Evolutionary conservation across 129 eudicot species (phyloP).

Genomic region (Erigeron canadensis): DNA sequence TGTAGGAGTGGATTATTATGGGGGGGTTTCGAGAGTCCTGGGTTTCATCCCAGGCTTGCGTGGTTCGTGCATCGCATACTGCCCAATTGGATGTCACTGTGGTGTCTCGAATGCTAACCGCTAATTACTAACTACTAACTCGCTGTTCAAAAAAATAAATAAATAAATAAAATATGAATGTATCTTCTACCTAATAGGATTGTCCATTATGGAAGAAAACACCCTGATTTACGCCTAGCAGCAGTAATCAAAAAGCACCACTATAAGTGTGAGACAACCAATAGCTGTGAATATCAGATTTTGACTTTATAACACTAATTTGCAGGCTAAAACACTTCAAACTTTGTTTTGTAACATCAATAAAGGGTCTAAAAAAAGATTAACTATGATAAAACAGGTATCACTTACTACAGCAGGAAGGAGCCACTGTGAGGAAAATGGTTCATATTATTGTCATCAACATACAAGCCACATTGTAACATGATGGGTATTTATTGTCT

Average conservation of each 20-base stretch:
- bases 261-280: too few species aligned
- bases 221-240: not conserved
- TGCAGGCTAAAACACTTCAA: slow-evolving; percentile 15
- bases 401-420: slow-evolving; percentile 12
- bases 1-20: too few species aligned
- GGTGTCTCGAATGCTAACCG: too few species aligned
- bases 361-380: slow-evolving; percentile 8
- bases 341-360: not conserved
- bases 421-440: slow-evolving; percentile 17
- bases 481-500: slow-evolving; percentile 18
- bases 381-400: not conserved
- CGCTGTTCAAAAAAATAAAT: too few species aligned
- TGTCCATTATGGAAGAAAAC: not conserved
- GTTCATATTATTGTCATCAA: slow-evolving; percentile 23
- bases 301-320: not conserved
- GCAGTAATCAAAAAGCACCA: not conserved
- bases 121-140: too few species aligned
- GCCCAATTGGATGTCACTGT: too few species aligned
- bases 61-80: too few species aligned
- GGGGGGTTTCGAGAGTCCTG: too few species aligned
- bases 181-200: too few species aligned
- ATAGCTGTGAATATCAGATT: not conserved
- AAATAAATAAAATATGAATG: too few species aligned
- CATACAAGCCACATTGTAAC: slow-evolving; percentile 24
- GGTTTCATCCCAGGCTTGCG: too few species aligned